Percentiles rank a stretch among this genome's conserved stretches.
phyloP scores from a whole-genome alignment of 805 yeast species.

The Suhomyces canberraensis region DNA sequence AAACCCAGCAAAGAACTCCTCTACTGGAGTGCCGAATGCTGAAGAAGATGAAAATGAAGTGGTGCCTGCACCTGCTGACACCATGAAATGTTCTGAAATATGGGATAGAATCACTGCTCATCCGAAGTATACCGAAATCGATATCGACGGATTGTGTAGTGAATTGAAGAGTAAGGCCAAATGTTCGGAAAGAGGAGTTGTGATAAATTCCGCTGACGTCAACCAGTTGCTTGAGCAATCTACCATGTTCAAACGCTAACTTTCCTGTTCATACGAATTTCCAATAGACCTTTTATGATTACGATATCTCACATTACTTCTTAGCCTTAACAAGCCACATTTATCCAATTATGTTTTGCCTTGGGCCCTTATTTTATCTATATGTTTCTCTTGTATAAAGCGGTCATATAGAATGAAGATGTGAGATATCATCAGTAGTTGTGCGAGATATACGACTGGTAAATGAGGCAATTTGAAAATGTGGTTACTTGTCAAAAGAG shows the following conservation, averaged over 20 bases:
- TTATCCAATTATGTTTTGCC: too few species aligned
- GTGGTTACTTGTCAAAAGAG: too few species aligned
- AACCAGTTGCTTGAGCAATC: conserved; percentile 44
- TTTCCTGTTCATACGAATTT: too few species aligned
- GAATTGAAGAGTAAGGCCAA: conserved; percentile 92
- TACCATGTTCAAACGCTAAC: conserved; percentile 1
- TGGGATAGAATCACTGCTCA: conserved; percentile 96
- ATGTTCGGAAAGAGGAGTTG: conserved; percentile 91
- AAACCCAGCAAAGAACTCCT: conserved; percentile 5
- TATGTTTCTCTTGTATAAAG: too few species aligned
- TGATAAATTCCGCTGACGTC: conserved; percentile 77
- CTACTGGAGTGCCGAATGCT: conserved; percentile 12
- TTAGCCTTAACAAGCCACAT: too few species aligned
- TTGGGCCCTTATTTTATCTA: too few species aligned
- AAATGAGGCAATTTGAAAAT: too few species aligned
- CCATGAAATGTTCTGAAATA: conserved; percentile 77
- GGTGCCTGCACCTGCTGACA: conserved; percentile 67
- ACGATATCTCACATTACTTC: neutral
- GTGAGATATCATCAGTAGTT: too few species aligned
- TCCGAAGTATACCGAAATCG: conserved; percentile 89
- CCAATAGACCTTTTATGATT: too few species aligned
- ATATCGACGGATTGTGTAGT: conserved; percentile 87
- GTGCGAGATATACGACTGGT: too few species aligned
- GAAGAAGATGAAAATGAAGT: conserved; percentile 37
- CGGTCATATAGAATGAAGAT: too few species aligned